Percentiles rank a stretch among this genome's conserved stretches.
phyloP scores from a whole-genome alignment of 2,329 filamentous ascomycete species.

The Coleophoma crateriformis region DNA sequence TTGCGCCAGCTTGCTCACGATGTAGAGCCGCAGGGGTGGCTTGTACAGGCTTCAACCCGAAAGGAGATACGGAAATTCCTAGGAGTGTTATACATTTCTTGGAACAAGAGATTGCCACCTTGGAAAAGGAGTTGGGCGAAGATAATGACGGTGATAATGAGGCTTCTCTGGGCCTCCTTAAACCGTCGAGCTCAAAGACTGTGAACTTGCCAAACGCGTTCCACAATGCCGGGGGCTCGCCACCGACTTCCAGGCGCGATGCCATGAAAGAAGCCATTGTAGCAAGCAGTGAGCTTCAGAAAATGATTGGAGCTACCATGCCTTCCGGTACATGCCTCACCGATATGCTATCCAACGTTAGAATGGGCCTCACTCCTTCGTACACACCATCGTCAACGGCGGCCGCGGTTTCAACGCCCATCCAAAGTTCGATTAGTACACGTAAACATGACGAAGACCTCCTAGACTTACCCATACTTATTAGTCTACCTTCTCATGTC shows the following conservation, averaged over 20 bases:
- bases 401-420: slow-evolving; percentile 12
- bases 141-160: slow-evolving; percentile 20
- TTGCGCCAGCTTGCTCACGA: slow-evolving; percentile 23
- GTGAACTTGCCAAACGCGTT: not conserved
- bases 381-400: slow-evolving; percentile 13
- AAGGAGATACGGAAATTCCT: no score
- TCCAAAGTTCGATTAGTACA: no score
- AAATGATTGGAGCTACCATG: slow-evolving; percentile 23
- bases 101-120: slow-evolving; percentile 27
- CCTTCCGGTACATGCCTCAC: slow-evolving; percentile 23
- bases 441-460: no score
- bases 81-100: slow-evolving; percentile 23
- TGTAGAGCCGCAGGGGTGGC: slow-evolving; percentile 7
- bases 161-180: not conserved
- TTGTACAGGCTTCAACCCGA: no score
- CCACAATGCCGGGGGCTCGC: not conserved
- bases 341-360: slow-evolving; percentile 23
- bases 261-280: slow-evolving; percentile 12
- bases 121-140: slow-evolving; percentile 24
- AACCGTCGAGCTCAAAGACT: not conserved
- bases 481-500: no score
- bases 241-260: slow-evolving; percentile 9
- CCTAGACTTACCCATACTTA: no score
- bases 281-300: slow-evolving; percentile 21
- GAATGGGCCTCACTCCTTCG: slow-evolving; percentile 28